Base-by-base conservation (phyloP, 140 eudicot genomes). In the Ambrosia hybrid region DNA sequence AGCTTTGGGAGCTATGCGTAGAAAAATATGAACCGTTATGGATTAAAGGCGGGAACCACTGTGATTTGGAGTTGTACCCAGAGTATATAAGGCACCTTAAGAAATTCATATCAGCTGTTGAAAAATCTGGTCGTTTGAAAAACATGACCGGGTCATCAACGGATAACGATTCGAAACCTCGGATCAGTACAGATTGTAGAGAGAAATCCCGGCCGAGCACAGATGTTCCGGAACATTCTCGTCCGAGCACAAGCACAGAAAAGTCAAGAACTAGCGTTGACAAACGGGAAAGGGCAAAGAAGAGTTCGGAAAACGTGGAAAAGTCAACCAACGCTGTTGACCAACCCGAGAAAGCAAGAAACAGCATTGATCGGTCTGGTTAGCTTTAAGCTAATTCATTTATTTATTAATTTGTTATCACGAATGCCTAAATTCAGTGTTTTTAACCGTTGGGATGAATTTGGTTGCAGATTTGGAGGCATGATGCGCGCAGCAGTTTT, bases 11-110 rank as follows among this genome's bases (percentile, higher is more conserved):
- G 77, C 89, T 75, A 11, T 94, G 95, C 77, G 90, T 83, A 56
- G 96, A 90, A 56, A 90, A 94, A 73, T 94, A 90, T 66, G 97
- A 94, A 84, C 99, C 97, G 1, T 75, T 94, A 59, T 94, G 99
- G 99, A 76, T 94, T 30, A 81, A 88, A 75, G 97, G 97, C 6
- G 99, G 99, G 15, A 90, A 94, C 62, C 99, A 94, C 77, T 94
- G 97, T 45, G 99, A 94, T 82, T 76, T 91, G 82, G 97, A 91
- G 83, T 73, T 91, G 61, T 88, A 76, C 76, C 96, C 97, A 0
- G 95, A 90, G 75, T 94, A 94, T 74, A 88, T 88, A 62, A 85
- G 80, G 74, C 99, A 94, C 72, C 73, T 94, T 34, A 94, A 90
- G 81, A 90, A 94, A 79, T 94, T 94, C 81, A 74, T 94, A 70